Percentiles rank a stretch among this genome's conserved stretches.
Conservation (phyloP, 306 rosid species). For the Crataegus laevigata region DNA sequence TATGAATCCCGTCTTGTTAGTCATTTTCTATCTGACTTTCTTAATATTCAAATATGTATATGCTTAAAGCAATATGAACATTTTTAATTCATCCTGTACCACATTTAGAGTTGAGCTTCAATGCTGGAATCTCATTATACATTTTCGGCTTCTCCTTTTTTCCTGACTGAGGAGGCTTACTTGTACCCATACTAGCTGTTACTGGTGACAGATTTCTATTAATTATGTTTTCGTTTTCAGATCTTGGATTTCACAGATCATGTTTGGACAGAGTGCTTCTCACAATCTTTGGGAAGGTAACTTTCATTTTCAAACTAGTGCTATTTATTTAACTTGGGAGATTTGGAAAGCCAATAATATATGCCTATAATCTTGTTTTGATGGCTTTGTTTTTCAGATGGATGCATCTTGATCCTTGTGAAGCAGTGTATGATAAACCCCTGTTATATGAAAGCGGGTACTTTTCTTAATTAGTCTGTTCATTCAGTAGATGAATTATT, state of each 20-base stretch:
- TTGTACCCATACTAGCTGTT: neutral
- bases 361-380: slow-evolving; percentile 16
- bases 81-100: neutral
- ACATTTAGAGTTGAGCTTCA: neutral
- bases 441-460: slow-evolving; percentile 94
- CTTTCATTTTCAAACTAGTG: slow-evolving; percentile 7
- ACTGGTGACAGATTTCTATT: neutral
- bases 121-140: neutral
- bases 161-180: neutral
- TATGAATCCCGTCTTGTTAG: slow-evolving; percentile 82
- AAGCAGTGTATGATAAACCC: slow-evolving; percentile 75
- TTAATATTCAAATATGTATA: neutral
- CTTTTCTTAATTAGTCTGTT: slow-evolving; percentile 6
- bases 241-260: slow-evolving; percentile 76
- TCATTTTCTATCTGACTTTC: slow-evolving; percentile 8
- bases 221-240: slow-evolving; percentile 26
- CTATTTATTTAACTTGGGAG: neutral
- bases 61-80: neutral
- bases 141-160: neutral
- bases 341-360: neutral
- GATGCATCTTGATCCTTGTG: slow-evolving; percentile 98
- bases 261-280: slow-evolving; percentile 97
- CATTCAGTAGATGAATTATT: slow-evolving; percentile 9
- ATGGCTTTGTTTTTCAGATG: slow-evolving; percentile 50
- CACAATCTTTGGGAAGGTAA: slow-evolving; percentile 67